Base-by-base conservation (phyloP, 148 eudicot genomes). In the Chenopodium formosanum region DNA sequence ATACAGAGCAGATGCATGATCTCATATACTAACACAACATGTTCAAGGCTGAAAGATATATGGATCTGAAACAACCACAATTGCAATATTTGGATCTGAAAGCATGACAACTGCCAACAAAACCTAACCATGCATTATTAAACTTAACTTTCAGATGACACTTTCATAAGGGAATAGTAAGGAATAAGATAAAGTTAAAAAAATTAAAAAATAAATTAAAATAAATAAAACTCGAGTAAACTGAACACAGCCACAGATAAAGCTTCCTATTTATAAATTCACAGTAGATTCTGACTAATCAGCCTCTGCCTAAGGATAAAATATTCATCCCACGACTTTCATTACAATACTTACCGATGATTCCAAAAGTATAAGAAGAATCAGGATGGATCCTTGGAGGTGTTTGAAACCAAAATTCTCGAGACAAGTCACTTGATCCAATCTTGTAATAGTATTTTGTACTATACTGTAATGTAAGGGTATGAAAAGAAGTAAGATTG, bases 331-430 rank as follows among this genome's bases (percentile, higher is more conserved):
- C 25, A 62, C 23, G 25, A 62, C 65, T 62, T 62, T 62, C 25
- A 62, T 62, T 23, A 62, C 65, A 4, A 62, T 62, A 32, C 85
- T 60, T 75, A 83, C 90, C 88, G 19, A 88, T 86, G 2, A 88
- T 37, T 25, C 90, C 90, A 77, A 86, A 88, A 9, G 83, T 88
- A 71, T 88, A 88, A 19, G 86, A 66, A n/a, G 81, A 80, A 81
- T 85, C 90, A n/a, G 88, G 90, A 46, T 84, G 84, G 17, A 83
- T 77, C 66, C 22, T 48, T 25, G 88, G 88, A 76, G 90, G 90
- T 58, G 90, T 88, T 70, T 72, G 79, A 70, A 88, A 85, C 88
- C 88, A 88, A 80, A 88, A 85, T 53, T 80, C 79, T 20, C 90
- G 83, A 46, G 79, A 52, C 46, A 79, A 68, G 10, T 67, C 29